Conservation (phyloP, 306 rosid species). For the Castanea crenata region DNA sequence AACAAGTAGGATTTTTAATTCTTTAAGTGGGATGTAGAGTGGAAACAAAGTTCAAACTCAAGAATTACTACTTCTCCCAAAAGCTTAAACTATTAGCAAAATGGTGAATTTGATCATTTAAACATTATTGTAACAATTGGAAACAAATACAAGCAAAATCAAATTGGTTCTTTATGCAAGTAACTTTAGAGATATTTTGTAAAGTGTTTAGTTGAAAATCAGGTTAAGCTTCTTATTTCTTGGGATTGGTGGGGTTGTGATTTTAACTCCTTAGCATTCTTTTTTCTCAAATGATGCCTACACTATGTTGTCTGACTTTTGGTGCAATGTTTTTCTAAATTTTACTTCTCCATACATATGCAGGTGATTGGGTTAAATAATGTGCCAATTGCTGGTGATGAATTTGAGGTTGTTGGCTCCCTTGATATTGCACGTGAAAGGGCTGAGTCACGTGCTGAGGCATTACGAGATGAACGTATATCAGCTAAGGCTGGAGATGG, state of each 20-base stretch:
- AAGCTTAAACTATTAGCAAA: too few species aligned
- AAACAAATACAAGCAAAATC: too few species aligned
- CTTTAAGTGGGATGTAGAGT: too few species aligned
- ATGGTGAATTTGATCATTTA: too few species aligned
- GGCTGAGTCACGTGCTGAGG: conserved; percentile 75
- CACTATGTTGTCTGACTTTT: neutral
- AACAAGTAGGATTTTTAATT: too few species aligned
- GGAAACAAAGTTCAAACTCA: too few species aligned
- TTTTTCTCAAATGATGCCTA: too few species aligned
- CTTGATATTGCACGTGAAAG: conserved; percentile 89
- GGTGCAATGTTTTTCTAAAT: conserved; percentile 1
- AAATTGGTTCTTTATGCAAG: neutral
- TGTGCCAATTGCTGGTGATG: conserved; percentile 94
- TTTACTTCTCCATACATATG: conserved; percentile 17
- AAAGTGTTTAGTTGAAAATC: neutral
- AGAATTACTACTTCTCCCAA: too few species aligned
- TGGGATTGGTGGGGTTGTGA: neutral
- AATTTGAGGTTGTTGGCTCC: conserved; percentile 79
- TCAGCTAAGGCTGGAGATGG: conserved; percentile 99
- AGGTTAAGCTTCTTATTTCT: neutral
- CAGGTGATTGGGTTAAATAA: conserved; percentile 90
- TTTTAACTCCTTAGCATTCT: neutral
- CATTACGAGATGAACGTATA: conserved; percentile 76
- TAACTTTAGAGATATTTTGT: neutral
- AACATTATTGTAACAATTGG: too few species aligned